phyloP scores from a whole-genome alignment of 1,139 yeast species.

The Lodderomyces elongisporus region DNA sequence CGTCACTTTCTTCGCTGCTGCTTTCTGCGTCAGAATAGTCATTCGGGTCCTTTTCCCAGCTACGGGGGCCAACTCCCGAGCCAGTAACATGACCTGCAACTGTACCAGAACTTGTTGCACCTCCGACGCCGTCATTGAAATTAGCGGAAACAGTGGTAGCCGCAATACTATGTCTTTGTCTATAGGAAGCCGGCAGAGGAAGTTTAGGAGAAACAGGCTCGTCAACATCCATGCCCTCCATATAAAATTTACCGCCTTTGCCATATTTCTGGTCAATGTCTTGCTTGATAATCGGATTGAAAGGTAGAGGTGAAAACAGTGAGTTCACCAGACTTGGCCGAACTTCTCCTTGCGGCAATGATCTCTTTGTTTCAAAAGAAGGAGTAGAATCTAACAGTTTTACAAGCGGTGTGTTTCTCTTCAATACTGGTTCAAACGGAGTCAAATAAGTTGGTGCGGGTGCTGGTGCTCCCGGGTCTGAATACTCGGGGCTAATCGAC shows the following conservation, averaged over 20 bases:
- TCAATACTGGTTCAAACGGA: conserved; percentile 51
- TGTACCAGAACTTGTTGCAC: conserved; percentile 7
- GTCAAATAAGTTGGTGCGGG: conserved; percentile 63
- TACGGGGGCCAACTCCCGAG: conserved; percentile 1
- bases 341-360: not conserved
- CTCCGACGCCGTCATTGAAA: conserved; percentile 4
- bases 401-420: conserved; percentile 14
- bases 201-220: too few species aligned
- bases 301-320: conserved; percentile 67
- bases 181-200: too few species aligned
- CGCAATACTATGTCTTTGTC: too few species aligned
- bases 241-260: conserved; percentile 80
- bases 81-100: conserved; percentile 11
- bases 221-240: too few species aligned
- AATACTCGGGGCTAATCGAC: conserved; percentile 49
- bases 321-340: not conserved
- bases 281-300: conserved; percentile 71
- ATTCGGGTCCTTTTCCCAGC: not conserved
- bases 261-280: conserved; percentile 80
- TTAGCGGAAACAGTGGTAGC: too few species aligned
- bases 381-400: too few species aligned
- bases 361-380: conserved; percentile 1
- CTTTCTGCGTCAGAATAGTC: too few species aligned
- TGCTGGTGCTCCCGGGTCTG: conserved; percentile 79
- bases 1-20: conserved; percentile 30